phyloP scores from a whole-genome alignment of 169 alveolate species.

The Besnoitia besnoiti region DNA sequence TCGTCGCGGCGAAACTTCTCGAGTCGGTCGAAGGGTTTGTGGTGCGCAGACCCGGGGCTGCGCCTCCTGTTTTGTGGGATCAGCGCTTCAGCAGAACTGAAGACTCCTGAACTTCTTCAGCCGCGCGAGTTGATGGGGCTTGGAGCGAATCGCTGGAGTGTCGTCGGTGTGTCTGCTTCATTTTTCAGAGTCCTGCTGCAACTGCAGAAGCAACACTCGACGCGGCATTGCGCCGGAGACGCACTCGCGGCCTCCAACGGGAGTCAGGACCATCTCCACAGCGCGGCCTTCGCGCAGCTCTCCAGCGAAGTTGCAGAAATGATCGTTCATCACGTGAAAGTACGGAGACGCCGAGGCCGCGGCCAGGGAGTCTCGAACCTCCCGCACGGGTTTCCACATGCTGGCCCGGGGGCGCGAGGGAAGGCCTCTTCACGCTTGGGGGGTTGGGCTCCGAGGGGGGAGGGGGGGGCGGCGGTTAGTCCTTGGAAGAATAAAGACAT shows the following conservation, averaged over 20 bases:
- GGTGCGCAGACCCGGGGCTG: too few relatives aligned
- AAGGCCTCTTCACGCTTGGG: background rate
- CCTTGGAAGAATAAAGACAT: too few relatives aligned
- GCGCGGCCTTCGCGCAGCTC: constrained; percentile 3
- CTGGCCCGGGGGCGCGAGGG: background rate
- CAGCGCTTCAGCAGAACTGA: too few relatives aligned
- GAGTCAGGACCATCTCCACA: background rate
- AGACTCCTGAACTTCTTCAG: too few relatives aligned
- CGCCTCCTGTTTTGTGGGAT: too few relatives aligned
- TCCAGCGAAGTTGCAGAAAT: background rate
- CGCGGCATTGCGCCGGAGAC: background rate
- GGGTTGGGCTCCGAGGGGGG: too few relatives aligned
- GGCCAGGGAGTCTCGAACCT: background rate
- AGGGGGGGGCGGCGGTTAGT: too few relatives aligned
- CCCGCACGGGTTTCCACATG: background rate
- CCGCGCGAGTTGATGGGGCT: too few relatives aligned
- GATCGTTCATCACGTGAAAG: background rate
- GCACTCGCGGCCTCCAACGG: background rate
- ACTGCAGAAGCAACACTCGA: background rate
- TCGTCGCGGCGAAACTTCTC: too few relatives aligned
- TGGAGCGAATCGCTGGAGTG: too few relatives aligned
- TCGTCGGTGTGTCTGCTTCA: too few relatives aligned
- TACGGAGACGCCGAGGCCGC: background rate
- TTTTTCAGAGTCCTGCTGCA: background rate
- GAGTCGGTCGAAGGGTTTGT: too few relatives aligned